phyloP scores from a whole-genome alignment of 2,329 filamentous ascomycete species.

The Colletotrichum agaves region DNA sequence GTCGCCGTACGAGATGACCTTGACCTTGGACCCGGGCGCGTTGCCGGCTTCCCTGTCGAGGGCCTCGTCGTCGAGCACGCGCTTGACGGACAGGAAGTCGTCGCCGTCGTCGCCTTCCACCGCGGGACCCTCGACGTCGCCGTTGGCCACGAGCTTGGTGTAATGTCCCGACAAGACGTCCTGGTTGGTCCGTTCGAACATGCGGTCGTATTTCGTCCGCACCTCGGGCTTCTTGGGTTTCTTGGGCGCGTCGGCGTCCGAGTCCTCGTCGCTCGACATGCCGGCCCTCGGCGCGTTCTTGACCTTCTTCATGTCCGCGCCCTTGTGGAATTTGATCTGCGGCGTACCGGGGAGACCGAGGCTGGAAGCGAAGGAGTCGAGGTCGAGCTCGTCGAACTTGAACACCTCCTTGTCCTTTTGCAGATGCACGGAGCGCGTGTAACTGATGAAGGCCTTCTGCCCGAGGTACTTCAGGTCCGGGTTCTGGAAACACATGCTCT shows the following conservation, averaged over 20 bases:
- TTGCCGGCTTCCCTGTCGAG: slow-evolving; percentile 61
- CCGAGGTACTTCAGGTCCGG: slow-evolving; percentile 93
- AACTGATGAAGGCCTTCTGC: slow-evolving; percentile 95
- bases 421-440: slow-evolving; percentile 84
- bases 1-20: slow-evolving; percentile 74
- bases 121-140: slow-evolving; percentile 58
- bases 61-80: slow-evolving; percentile 80
- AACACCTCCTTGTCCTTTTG: slow-evolving; percentile 95
- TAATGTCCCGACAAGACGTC: slow-evolving; percentile 96
- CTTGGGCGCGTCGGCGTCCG: slow-evolving; percentile 57
- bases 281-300: slow-evolving; percentile 85
- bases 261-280: slow-evolving; percentile 70
- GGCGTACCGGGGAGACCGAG: slow-evolving; percentile 91
- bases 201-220: slow-evolving; percentile 94
- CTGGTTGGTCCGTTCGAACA: slow-evolving; percentile 98
- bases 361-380: slow-evolving; percentile 87
- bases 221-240: slow-evolving; percentile 77
- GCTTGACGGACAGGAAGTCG: slow-evolving; percentile 90
- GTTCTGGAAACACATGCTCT: slow-evolving; percentile 96
- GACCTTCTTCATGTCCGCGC: slow-evolving; percentile 83
- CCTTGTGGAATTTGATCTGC: slow-evolving; percentile 92
- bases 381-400: slow-evolving; percentile 80
- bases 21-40: slow-evolving; percentile 54
- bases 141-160: slow-evolving; percentile 80
- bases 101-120: slow-evolving; percentile 68